phyloP scores from a whole-genome alignment of 352 stramenopile species.

The Pythium scleroteichum region DNA sequence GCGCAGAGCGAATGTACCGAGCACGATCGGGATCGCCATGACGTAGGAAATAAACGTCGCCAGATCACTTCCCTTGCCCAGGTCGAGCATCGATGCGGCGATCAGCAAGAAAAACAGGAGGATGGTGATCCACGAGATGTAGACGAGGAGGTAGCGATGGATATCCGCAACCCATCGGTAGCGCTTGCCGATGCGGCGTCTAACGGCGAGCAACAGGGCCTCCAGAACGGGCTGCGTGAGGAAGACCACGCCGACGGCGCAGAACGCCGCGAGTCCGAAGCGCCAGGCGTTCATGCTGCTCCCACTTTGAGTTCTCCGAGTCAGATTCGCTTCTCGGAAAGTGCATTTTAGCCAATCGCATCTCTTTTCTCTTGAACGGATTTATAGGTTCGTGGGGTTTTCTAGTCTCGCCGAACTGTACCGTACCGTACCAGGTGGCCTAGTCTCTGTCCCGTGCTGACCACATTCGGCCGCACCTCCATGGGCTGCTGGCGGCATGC shows the following conservation, averaged over 20 bases:
- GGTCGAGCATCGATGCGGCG: slow-evolving; percentile 52
- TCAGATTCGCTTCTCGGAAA: too few species aligned
- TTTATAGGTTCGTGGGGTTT: not conserved
- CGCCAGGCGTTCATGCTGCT: slow-evolving; percentile 53
- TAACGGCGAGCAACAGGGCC: slow-evolving; percentile 49
- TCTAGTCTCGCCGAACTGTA: too few species aligned
- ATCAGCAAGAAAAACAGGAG: slow-evolving; percentile 50
- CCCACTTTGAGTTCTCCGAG: not conserved
- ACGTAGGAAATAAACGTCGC: slow-evolving; percentile 58
- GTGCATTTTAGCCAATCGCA: not conserved
- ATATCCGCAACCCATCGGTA: slow-evolving; percentile 81
- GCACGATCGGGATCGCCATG: slow-evolving; percentile 61
- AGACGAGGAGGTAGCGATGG: slow-evolving; percentile 72
- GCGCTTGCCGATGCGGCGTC: slow-evolving; percentile 58
- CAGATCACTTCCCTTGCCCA: slow-evolving; percentile 48
- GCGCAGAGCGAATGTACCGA: slow-evolving; percentile 73
- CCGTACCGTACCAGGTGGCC: not conserved
- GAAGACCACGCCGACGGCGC: slow-evolving; percentile 50
- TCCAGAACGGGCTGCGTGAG: slow-evolving; percentile 53
- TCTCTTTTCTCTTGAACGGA: not conserved
- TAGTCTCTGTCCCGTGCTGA: slow-evolving; percentile 18
- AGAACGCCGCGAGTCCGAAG: slow-evolving; percentile 46
- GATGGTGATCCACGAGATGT: slow-evolving; percentile 75
- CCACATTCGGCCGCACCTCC: slow-evolving; percentile 22
- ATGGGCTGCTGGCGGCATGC: slow-evolving; percentile 4